phyloP scores from a whole-genome alignment of 2,329 filamentous ascomycete genomes.

The Colletotrichum tanaceti region DNA sequence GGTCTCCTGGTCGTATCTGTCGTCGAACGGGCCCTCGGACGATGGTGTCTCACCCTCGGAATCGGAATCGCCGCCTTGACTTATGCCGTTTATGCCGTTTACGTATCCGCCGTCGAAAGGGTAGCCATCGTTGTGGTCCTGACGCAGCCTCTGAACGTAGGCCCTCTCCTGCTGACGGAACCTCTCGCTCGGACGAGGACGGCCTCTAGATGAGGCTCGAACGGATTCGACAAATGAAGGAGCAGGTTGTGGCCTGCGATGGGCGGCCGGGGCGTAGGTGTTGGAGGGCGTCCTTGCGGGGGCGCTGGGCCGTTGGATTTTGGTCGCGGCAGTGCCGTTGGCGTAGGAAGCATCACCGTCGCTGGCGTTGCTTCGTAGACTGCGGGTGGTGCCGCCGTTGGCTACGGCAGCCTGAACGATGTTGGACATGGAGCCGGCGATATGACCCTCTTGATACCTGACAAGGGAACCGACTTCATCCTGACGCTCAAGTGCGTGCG shows the following conservation, averaged over 20 bases:
- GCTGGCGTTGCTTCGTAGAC: constrained; percentile 44
- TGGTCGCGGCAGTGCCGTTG: constrained; percentile 49
- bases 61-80: constrained; percentile 76
- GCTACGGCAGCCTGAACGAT: constrained; percentile 43
- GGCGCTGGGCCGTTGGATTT: constrained; percentile 74
- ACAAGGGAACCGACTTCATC: constrained; percentile 60
- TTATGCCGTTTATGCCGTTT: constrained; percentile 56
- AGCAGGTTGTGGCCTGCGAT: constrained; percentile 61
- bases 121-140: constrained; percentile 68
- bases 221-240: constrained; percentile 58
- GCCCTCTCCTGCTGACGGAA: constrained; percentile 88
- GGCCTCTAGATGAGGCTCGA: constrained; percentile 65
- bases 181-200: constrained; percentile 60
- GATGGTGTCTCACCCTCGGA: constrained; percentile 91
- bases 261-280: constrained; percentile 79
- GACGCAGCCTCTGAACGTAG: constrained; percentile 90
- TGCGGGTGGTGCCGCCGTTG: constrained; percentile 37
- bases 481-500: constrained; percentile 60
- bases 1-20: constrained; percentile 90
- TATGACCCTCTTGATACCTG: constrained; percentile 57
- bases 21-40: constrained; percentile 85
- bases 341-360: constrained; percentile 39
- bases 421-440: constrained; percentile 57
- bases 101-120: constrained; percentile 69
- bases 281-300: constrained; percentile 80